A percentile compares a stretch with the other conserved stretches of the same genome.
Conservation (phyloP, 2,329 filamentous ascomycete genomes). For the Myriangium duriaei region DNA sequence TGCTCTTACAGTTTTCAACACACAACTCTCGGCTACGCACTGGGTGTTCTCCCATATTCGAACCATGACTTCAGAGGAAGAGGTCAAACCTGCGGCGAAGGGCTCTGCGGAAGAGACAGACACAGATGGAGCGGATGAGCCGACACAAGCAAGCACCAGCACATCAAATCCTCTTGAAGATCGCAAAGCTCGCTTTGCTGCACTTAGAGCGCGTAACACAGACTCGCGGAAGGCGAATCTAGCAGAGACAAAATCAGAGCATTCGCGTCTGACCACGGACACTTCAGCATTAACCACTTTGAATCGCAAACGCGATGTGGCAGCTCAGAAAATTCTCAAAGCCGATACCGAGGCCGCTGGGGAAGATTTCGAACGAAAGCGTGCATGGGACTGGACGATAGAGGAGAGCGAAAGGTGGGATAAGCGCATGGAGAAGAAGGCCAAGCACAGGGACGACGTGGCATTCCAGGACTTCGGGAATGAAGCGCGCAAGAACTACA, state of each 20-base stretch:
- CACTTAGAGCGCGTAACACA: constrained; percentile 59
- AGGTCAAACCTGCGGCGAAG: no score
- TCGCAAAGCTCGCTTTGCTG: constrained; percentile 71
- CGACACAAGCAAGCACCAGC: neutral
- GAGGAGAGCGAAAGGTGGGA: constrained; percentile 95
- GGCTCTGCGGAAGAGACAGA: no score
- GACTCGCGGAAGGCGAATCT: constrained; percentile 56
- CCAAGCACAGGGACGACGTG: constrained; percentile 66
- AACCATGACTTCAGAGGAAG: no score
- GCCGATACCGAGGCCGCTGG: constrained; percentile 74
- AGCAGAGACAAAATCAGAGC: constrained; percentile 72
- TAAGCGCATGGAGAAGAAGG: constrained; percentile 75
- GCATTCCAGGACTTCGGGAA: constrained; percentile 81
- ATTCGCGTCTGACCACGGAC: constrained; percentile 65
- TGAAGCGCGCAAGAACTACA: constrained; percentile 87
- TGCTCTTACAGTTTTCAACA: no score
- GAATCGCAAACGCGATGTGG: constrained; percentile 76
- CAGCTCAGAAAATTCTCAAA: constrained; percentile 85
- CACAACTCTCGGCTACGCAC: no score
- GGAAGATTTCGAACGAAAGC: constrained; percentile 92
- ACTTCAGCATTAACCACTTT: constrained; percentile 64
- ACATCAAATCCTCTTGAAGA: constrained; percentile 38
- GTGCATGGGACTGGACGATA: constrained; percentile 96
- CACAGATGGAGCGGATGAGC: no score
- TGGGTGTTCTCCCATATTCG: no score